Evolutionary conservation across 1,139 yeast species (phyloP), one percentile per base, ranked within the genome.

Genomic region (Candida albicans): DNA sequence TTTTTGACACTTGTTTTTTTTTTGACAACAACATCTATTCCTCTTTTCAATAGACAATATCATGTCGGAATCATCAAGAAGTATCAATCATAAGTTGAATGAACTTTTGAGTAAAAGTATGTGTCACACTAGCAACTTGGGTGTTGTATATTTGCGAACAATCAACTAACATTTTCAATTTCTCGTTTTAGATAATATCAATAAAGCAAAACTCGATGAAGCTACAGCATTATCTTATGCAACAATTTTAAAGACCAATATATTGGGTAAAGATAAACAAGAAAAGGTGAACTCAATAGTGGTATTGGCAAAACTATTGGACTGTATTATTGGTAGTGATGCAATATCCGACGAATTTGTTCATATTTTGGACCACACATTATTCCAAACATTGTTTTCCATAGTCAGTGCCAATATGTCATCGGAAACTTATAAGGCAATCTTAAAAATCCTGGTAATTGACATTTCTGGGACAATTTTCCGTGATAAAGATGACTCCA

Each of bases 271-370:
- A 45, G 78, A 74, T 50, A 75, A 76, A 49, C 75, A 75, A 51
- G 82, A 77, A 49, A 75, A 74, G 52, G 77, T 77, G 44, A 78
- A 78, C 55, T 68, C 75, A 14, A 77, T 79, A 9, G 79, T 78
- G 11, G 79, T 78, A 7, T 62, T 79, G 44, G 80, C 82, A 29
- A 79, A 77, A 52, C 64, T 75, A 30, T 62, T 78, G 42, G 83
- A 79, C 44, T 70, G 73, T 48, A 58, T 72, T 22, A 58, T 65
- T 26, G 66, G 70, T 8, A 64, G 68, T 28, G 73, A 73, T 11
- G 73, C 76, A 1, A 62, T 61, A 22, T 64, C 73, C 10, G 67
- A 70, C 40, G 70, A 65, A n/a, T 67, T 75, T 48, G 56, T 64
- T 29, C 44, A 52, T 8, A 56, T 72, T 11, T 67, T 77, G 53